phyloP scores from a whole-genome alignment of 257 asterid species.

The Gardenia jasminoides region DNA sequence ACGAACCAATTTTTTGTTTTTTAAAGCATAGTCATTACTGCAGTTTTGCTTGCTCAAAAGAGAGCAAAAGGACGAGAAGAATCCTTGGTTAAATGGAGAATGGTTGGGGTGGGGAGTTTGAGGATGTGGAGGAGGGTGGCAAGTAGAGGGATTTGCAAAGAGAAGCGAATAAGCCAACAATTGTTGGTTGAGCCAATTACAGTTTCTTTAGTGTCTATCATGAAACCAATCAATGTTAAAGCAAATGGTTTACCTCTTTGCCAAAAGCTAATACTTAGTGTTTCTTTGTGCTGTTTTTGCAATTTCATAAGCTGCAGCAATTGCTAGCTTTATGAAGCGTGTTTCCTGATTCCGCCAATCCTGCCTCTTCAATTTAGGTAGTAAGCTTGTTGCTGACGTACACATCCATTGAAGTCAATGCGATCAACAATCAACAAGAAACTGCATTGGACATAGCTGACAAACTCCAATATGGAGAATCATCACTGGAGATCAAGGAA shows the following conservation, averaged over 20 bases:
- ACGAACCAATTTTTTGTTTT: not conserved
- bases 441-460: constrained; percentile 98
- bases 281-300: not conserved
- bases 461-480: constrained; percentile 75
- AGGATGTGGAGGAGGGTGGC: not conserved
- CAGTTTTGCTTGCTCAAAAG: not conserved
- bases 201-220: not conserved
- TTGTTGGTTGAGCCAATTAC: not conserved
- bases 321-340: not conserved
- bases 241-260: not conserved
- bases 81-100: too few species aligned
- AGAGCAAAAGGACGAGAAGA: not conserved
- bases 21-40: not conserved
- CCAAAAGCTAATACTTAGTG: not conserved
- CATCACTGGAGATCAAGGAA: constrained; percentile 65
- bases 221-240: not conserved
- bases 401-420: constrained; percentile 63
- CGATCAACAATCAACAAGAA: constrained; percentile 67
- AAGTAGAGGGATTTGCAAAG: not conserved
- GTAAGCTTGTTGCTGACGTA: constrained; percentile 59
- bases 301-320: too few species aligned
- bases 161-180: not conserved
- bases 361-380: constrained; percentile 52
- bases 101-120: not conserved
- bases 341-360: not conserved